Base-by-base conservation (phyloP, 345 rosid genomes). In the Citrus inodora region DNA sequence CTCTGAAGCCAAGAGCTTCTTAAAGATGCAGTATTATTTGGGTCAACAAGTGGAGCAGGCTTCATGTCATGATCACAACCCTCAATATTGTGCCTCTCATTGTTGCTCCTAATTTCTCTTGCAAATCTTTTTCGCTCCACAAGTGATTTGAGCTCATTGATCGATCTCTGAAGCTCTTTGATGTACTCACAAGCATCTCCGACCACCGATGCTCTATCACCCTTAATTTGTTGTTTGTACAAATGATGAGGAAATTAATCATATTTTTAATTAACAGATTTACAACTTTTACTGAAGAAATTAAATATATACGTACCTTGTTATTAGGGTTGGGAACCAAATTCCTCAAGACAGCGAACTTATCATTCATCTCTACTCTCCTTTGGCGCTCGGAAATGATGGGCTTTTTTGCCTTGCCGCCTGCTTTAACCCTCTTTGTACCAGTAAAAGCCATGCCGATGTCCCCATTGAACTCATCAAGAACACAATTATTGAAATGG, bases 1-100 rank as follows among this genome's bases (percentile, higher is more conserved):
- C 97, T 89, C 82, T 96, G 93, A 17, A 94, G 88, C 97, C 97
- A 94, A 71, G 97, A 92, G 83, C 92, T 92, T 78, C 98, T 91
- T 67, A 91, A 65, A 0, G 93, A 84, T 60, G 85, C 58, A 1
- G 82, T 13, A 46, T 13, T 46, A 46, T 46, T 46, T 11, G 51
- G 87, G 38, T 89, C 87, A 35, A 75, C 88, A 3, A 79, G 61
- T 1, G 51, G 51, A 46, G 51, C 51, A 42, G 83, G 77, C 71
- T 89, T 92, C 53, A 80, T 77, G 51, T 42, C 51, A 46, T 46
- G 17, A 46, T 46, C 51, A 13, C 51, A 46, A 82, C 81, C 78
- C 79, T 89, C 94, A 42, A 82, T 87, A 51, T 88, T 86, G 8
- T 61, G 85, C 80, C 82, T 85, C 86, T 70, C 51, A 11, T 42